Percentiles rank a stretch among this genome's conserved stretches.
Conservation (phyloP, 139 green algal species). For the Chloropicon primus region DNA sequence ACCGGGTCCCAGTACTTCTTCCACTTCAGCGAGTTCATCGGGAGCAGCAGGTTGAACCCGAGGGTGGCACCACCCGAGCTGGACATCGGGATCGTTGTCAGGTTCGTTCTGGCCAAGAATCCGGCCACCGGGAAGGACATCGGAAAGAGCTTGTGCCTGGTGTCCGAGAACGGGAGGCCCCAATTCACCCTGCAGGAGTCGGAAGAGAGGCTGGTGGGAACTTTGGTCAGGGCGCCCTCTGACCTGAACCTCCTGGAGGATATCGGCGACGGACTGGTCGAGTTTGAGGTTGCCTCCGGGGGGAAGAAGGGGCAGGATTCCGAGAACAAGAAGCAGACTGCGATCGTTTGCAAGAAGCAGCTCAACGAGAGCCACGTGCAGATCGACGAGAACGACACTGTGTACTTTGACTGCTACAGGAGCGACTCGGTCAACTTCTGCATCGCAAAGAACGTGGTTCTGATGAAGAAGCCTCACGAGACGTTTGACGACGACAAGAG, state of each 20-base stretch:
- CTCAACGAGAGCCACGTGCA: not conserved
- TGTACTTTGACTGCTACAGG: not conserved
- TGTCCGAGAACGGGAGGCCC: not conserved
- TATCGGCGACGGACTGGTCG: not conserved
- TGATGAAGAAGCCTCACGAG: not conserved
- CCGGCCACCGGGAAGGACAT: not conserved
- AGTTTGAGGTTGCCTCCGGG: not conserved
- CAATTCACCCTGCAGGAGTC: not conserved
- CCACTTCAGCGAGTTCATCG: not conserved
- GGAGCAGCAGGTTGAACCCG: not conserved
- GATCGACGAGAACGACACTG: not conserved
- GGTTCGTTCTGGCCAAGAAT: not conserved
- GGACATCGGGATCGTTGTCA: not conserved
- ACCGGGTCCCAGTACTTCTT: not conserved
- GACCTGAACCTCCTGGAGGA: not conserved
- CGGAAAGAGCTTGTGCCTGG: not conserved
- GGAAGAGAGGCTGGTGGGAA: not conserved
- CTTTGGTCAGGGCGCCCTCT: not conserved
- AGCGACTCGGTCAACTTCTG: not conserved
- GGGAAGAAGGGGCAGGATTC: not conserved
- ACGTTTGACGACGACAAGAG: not conserved
- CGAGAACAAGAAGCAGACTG: not conserved
- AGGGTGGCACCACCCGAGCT: not conserved
- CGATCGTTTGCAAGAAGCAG: not conserved
- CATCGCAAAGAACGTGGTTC: not conserved